Evolutionary conservation across 1,139 yeast genomes (phyloP).

Genomic region (Insectozyma bohioensis): DNA sequence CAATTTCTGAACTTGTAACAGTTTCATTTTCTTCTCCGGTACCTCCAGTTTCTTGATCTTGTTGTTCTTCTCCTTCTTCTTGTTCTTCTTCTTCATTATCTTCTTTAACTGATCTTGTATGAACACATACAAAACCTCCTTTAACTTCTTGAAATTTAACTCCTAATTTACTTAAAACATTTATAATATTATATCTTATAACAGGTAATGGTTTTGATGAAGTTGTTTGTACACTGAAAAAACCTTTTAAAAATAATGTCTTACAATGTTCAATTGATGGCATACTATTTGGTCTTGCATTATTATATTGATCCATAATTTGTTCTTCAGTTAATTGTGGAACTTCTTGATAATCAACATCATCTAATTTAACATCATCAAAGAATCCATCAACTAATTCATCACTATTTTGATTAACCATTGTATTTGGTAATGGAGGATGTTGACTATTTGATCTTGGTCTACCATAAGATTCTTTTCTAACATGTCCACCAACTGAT

Average conservation of each 20-base stretch:
- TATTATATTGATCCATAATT: constrained; percentile 64
- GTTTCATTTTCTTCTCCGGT: constrained; percentile 20
- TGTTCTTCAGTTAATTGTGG: constrained; percentile 58
- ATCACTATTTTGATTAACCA: constrained; percentile 45
- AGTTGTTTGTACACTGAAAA: constrained; percentile 93
- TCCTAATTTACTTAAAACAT: constrained; percentile 72
- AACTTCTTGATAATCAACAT: constrained; percentile 31
- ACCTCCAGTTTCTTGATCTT: constrained; percentile 20
- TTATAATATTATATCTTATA: constrained; percentile 81
- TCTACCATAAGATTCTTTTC: constrained; percentile 54
- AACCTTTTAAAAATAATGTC: constrained; percentile 89
- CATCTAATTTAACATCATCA: constrained; percentile 64
- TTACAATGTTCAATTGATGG: constrained; percentile 93
- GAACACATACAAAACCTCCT: constrained; percentile 90
- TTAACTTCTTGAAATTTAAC: constrained; percentile 86
- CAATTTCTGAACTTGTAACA: constrained; percentile 17
- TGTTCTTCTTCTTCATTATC: constrained; percentile 25
- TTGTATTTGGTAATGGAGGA: constrained; percentile 53
- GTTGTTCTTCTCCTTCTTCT: constrained; percentile 8
- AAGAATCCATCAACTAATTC: constrained; percentile 46
- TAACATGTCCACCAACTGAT: constrained; percentile 75
- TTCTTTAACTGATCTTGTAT: constrained; percentile 50
- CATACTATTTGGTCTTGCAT: constrained; percentile 79
- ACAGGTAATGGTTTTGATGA: constrained; percentile 90
- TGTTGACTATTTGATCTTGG: constrained; percentile 27